Base-by-base conservation (phyloP, 768 basidiomycete genomes). In the Saitozyma sp. region DNA sequence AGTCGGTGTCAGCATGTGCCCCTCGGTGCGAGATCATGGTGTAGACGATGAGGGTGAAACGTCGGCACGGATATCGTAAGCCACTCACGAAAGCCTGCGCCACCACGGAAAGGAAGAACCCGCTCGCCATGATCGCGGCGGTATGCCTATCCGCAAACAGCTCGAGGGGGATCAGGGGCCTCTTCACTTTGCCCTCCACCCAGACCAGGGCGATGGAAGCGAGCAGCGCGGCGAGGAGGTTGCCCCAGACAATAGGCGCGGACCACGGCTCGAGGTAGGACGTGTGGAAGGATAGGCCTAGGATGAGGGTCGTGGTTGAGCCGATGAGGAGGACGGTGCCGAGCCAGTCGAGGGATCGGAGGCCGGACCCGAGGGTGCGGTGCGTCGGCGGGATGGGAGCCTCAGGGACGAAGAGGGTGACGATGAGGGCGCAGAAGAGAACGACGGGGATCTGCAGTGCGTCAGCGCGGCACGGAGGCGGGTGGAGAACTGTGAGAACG, bases 251-350 rank as follows among this genome's bases (percentile, higher is more conserved):
- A 11, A 68, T 62, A 10, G 68, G 68, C 11, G 72, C 60, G 10
- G 71, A 68, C 78, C 78, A 79, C 1, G 75, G 71, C 46, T 71
- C 56, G 45, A 79, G 67, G 53, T 66, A 76, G 6, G 76, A 76
- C 5, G 78, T 79, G 57, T 75, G 78, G 63, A 78, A 78, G 9
- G 75, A 75, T 9, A 79, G 65, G 38, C 76, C 78, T 7, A 79
- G 65, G 41, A 79, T 63, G 29, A 79, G 71, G 6, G 71, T 64
- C 9, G 75, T 70, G 8, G 75, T 68, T 7, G 66, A 65, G 7
- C 59, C 52, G 56, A 79, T 56, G 9, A 79, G 69, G 45, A 75
- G 62, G 40, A 73, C 11, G 2, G 74, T 65, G 0, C 78, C 78
- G 10, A 69, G 16, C 70, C 72, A 75, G 53, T 79, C 78, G 49